Evolutionary conservation across 2,329 filamentous ascomycete species (phyloP).

Genomic region (Fusarium compactum): DNA sequence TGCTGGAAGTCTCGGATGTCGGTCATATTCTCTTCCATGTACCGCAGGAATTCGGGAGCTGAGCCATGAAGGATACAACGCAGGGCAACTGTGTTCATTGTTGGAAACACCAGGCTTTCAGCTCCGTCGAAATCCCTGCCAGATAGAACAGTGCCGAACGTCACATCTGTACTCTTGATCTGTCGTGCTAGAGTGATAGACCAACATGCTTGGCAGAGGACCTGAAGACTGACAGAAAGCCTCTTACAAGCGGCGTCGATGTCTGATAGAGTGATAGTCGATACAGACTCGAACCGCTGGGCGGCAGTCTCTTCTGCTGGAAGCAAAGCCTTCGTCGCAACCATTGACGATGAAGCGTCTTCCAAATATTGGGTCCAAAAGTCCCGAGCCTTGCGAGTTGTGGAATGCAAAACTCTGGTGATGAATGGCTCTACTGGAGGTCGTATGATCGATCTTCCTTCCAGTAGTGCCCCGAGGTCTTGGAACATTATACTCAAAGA

Average conservation of each 20-base stretch:
- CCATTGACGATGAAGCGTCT: slow-evolving; percentile 56
- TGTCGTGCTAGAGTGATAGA: slow-evolving; percentile 75
- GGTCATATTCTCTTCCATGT: slow-evolving; percentile 78
- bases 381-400: slow-evolving; percentile 42
- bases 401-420: slow-evolving; percentile 31
- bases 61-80: slow-evolving; percentile 79
- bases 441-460: slow-evolving; percentile 55
- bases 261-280: neutral
- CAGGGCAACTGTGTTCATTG: slow-evolving; percentile 90
- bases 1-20: slow-evolving; percentile 78
- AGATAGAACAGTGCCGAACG: slow-evolving; percentile 85
- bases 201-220: slow-evolving; percentile 82
- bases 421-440: slow-evolving; percentile 67
- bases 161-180: slow-evolving; percentile 75
- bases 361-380: slow-evolving; percentile 82
- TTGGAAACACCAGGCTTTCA: slow-evolving; percentile 81
- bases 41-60: slow-evolving; percentile 71
- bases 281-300: slow-evolving; percentile 33
- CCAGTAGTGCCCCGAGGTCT: slow-evolving; percentile 76
- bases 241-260: slow-evolving; percentile 71
- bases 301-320: neutral
- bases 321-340: slow-evolving; percentile 31
- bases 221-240: slow-evolving; percentile 78
- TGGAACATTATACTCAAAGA: slow-evolving; percentile 80
- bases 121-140: slow-evolving; percentile 81